Conservation (phyloP, 2,329 filamentous ascomycete species). For the Huntiella abstrusa region DNA sequence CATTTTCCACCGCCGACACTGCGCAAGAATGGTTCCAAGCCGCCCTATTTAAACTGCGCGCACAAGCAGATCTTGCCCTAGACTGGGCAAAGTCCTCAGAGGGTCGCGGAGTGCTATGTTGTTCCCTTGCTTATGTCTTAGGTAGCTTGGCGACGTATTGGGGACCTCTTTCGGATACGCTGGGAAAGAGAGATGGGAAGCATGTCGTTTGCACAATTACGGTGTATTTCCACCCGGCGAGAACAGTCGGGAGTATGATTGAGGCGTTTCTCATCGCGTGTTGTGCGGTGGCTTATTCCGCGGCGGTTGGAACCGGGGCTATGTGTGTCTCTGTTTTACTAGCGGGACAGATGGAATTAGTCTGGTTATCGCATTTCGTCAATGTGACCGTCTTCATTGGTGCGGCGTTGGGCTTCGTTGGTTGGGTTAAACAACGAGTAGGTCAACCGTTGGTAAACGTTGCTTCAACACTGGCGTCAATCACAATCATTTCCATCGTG, state of each 20-base stretch:
- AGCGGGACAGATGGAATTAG: constrained; percentile 43
- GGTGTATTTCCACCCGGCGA: constrained; percentile 83
- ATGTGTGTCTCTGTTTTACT: constrained; percentile 81
- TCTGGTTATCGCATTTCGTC: constrained; percentile 55
- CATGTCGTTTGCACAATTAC: constrained; percentile 87
- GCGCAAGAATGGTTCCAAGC: constrained; percentile 19
- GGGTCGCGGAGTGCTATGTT: constrained; percentile 72
- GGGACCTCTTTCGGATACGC: constrained; percentile 47
- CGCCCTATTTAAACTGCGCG: constrained; percentile 20
- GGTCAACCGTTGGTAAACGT: constrained; percentile 68
- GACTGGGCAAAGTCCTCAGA: constrained; percentile 50
- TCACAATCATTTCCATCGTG: constrained; percentile 75
- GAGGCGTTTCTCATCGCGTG: constrained; percentile 64
- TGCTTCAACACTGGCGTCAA: constrained; percentile 66
- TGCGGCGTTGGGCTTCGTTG: constrained; percentile 69
- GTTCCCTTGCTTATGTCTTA: constrained; percentile 72
- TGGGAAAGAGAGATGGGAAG: constrained; percentile 77
- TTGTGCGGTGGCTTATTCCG: constrained; percentile 54
- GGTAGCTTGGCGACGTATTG: constrained; percentile 77
- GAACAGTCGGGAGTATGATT: constrained; percentile 74
- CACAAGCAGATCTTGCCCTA: constrained; percentile 25
- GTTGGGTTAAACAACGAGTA: constrained; percentile 67
- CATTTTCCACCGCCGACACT: constrained; percentile 20
- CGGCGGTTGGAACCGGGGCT: constrained; percentile 55
- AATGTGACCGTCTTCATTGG: constrained; percentile 73